Percentiles rank a stretch among this genome's conserved stretches.
Conservation (phyloP, 2,329 filamentous ascomycete species). For the Trematosphaeria pertusa region DNA sequence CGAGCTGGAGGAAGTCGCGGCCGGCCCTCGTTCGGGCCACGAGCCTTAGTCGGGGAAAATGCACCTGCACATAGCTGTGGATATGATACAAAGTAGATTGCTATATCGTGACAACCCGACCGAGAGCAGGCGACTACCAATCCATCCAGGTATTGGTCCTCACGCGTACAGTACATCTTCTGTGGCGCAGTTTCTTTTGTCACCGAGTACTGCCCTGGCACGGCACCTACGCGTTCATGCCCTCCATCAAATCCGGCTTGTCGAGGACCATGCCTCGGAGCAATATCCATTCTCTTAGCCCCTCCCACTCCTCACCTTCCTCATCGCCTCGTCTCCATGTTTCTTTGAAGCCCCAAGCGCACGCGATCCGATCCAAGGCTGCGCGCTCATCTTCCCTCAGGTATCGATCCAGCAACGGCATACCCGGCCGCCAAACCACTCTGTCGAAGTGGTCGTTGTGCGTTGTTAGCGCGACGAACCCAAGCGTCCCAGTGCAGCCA, state of each 20-base stretch:
- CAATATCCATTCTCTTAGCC: constrained; percentile 80
- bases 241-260: constrained; percentile 87
- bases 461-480: constrained; percentile 83
- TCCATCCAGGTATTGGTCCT: too few relatives aligned
- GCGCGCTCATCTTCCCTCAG: constrained; percentile 87
- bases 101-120: too few relatives aligned
- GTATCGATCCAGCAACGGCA: constrained; percentile 82
- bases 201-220: too few relatives aligned
- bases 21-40: too few relatives aligned
- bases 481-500: constrained; percentile 79
- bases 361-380: constrained; percentile 83
- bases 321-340: constrained; percentile 83
- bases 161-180: too few relatives aligned
- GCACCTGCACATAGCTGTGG: too few relatives aligned
- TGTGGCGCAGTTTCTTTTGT: too few relatives aligned
- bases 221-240: constrained; percentile 67
- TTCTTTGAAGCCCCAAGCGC: constrained; percentile 92
- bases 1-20: constrained; percentile 29
- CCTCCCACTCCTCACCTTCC: constrained; percentile 88
- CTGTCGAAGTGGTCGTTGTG: constrained; percentile 94
- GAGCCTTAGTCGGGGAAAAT: too few relatives aligned
- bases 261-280: constrained; percentile 90
- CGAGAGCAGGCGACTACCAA: too few relatives aligned
- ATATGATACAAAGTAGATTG: too few relatives aligned
- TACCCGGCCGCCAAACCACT: constrained; percentile 87